Evolutionary conservation across 2,329 filamentous ascomycete species (phyloP), one percentile per base, ranked within the genome.

Genomic region (Cladobotryum protrusum): DNA sequence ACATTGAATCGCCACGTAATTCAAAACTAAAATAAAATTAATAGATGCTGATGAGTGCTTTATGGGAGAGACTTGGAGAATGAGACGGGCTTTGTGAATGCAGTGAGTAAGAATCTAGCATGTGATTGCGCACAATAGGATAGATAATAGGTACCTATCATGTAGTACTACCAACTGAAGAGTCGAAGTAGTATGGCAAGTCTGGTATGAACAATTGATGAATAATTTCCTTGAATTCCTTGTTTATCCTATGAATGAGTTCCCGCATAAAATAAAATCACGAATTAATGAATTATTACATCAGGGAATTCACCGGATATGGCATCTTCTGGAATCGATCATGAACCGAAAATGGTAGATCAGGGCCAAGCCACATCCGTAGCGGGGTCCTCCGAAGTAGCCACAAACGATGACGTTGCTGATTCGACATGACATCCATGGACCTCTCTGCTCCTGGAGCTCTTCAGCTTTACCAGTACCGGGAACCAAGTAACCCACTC

Each of bases 351-450:
- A 29, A 29, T 29, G 24, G 24, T 5, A 29, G 24, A 9, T 8
- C 19, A 13, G 3, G 13, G 24, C n/a, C 43, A 50, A 51, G 49
- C 49, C 49, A 51, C 49, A 51, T 48, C 18, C 44, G 35, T 33
- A 48, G 49, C 15, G 66, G 66, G 14, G 36, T 61, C 32, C 61
- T 20, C 37, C 51, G 45, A 53, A 20, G 17, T 54, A 60, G 64
- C 63, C 63, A 63, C 61, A 63, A 50, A 53, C 61, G 63, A 67
- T 67, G 65, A 67, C 65, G 65, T 67, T 65, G 62, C 59, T 53
- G 56, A 63, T 56, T 62, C 47, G 51, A 57, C 46, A 15, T 11
- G 36, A 17, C 20, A 33, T 34, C 29, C 20, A 29, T 29, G 24
- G 24, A 29, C 7, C 20, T 7, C 20, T 29, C 24, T 29, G 24